Evolutionary conservation across 192 early-diverging fungal genomes (phyloP).

Genomic region (Coemansia sp.): DNA sequence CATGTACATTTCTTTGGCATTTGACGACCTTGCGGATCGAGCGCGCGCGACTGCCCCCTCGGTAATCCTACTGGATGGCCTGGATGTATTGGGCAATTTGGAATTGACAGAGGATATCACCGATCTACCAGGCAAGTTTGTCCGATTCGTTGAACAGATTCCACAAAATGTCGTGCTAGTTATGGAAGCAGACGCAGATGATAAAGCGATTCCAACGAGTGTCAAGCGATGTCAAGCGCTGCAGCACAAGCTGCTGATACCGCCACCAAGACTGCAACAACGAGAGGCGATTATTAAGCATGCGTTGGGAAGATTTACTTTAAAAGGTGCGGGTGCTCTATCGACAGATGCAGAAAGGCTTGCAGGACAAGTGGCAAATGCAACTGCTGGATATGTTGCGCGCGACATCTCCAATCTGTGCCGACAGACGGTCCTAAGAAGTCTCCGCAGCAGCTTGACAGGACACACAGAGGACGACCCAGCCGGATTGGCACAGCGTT

Average conservation of each 20-base stretch:
- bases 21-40: conserved; percentile 17
- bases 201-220: conserved; percentile 20
- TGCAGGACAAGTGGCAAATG: conserved; percentile 24
- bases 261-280: conserved; percentile 21
- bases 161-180: conserved; percentile 32
- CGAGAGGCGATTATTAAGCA: conserved; percentile 21
- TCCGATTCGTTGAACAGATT: conserved; percentile 19
- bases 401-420: conserved; percentile 39
- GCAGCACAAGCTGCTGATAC: conserved; percentile 17
- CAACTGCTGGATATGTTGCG: conserved; percentile 48
- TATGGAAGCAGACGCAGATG: conserved; percentile 26
- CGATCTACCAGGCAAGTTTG: conserved; percentile 16
- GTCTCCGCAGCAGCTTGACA: conserved; percentile 8
- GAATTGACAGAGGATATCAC: conserved; percentile 21
- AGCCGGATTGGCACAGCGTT: background rate
- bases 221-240: conserved; percentile 20
- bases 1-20: conserved; percentile 31
- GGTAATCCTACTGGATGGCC: conserved; percentile 23
- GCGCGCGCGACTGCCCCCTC: conserved; percentile 25
- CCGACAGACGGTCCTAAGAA: conserved; percentile 31
- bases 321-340: background rate
- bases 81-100: conserved; percentile 25
- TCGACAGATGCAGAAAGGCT: background rate
- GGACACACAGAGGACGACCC: background rate
- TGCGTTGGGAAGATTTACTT: background rate